Base-by-base conservation (phyloP, 148 eudicot genomes). In the Limonium bicolor region DNA sequence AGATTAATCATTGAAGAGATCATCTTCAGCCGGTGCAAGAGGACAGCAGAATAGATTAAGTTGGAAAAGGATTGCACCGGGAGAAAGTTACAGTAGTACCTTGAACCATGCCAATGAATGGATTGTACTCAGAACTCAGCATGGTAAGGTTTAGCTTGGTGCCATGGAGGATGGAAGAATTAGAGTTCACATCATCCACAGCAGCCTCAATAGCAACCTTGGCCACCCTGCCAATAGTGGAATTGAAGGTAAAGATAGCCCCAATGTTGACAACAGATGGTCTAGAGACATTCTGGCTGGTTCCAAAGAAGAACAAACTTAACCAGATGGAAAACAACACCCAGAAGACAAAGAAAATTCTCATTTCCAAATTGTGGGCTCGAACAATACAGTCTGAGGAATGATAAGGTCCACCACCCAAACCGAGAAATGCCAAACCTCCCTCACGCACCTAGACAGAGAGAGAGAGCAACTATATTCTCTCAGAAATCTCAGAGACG, bases 191-290 rank as follows among this genome's bases (percentile, higher is more conserved):
- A 67, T 84, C 99, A 41, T 75, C 63, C 7, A 90, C 80, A 48
- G 99, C 99, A 62, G 72, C 77, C 55, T 80, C 55, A 55, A 90
- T 68, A 0, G 99, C 95, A 78, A 90, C 55, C 66, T 63, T 67
- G 27, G 95, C 86, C 33, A 78, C 99, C 61, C 71, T 78, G 16
- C 99, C 99, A 16, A 84, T 75, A 5, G 87, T 76, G 42, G 99
- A 90, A 39, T 90, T 62, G 50, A 80, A 81, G 34, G 78, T 64
- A 64, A 90, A 78, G 54, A 90, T 63, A 31, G 88, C 95, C 42
- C 99, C 99, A 49, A 90, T 60, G 37, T 73, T 76, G 53, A 85
- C 84, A 63, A 66, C 70, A 33, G 71, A 43, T 9, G 99, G 93
- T 50, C 85, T 77, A 40, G 80, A 54, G 64, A 53, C 59, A 55